Evolutionary conservation across 495 filamentous ascomycete genomes (phyloP), one percentile per base, ranked within the genome.

Genomic region (Cercophora newfieldiana): DNA sequence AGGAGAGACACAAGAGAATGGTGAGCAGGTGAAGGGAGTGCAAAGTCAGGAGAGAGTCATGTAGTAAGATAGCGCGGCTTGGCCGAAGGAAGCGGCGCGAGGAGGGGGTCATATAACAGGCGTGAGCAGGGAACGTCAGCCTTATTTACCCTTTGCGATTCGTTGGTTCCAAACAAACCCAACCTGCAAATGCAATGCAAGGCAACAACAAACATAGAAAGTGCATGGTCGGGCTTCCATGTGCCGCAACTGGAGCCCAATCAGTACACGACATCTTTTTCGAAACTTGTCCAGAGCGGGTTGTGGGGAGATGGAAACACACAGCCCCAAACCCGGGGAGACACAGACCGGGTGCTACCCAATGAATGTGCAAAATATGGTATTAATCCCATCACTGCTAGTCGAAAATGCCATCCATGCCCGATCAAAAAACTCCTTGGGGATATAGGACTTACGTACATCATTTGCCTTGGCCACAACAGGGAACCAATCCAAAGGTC

Each of bases 391-490:
- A 28, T 21, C 33, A 63, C 3, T 50, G 24, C 28, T 48, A 44
- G 61, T 44, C 48, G 30, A 54, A 61, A 50, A 63, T 56, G 53
- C 53, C 53, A 24, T 25, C 53, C 54, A 37, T 63, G 50, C 30
- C 61, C 49, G 29, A 29, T 3, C 22, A 54, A 63, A 54, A 63
- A 65, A 65, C 63, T 65, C 63, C 63, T 51, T 59, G 54, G 54
- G n/a, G 63, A 33, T 51, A 66, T 14, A 8, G 47, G 47, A 30
- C 48, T 66, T 61, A 60, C 64, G 64, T 66, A 61, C 64, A 66
- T 28, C 60, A 51, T 57, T 26, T 28, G 21, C 19, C 26, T 25
- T 18, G 14, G 59, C 33, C 24, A 37, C 59, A 22, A n/a, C 14
- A 31, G 24, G 4, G 30, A 19, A n/a, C 64, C 49, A 47, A 49